phyloP scores from a whole-genome alignment of 73 alveolate species.

The Symbiodinium pilosum region DNA sequence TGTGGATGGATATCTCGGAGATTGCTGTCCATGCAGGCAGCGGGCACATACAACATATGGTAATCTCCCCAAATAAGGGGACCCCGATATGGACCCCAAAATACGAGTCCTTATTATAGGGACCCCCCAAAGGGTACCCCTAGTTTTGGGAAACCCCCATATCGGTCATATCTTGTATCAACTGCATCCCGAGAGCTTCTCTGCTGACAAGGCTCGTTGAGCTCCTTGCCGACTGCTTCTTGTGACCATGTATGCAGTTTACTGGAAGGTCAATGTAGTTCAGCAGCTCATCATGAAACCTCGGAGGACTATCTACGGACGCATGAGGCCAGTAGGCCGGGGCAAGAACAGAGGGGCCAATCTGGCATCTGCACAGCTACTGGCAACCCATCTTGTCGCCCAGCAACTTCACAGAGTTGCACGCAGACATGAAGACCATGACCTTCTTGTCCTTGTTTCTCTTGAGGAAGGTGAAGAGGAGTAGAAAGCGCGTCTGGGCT shows the following conservation, averaged over 20 bases:
- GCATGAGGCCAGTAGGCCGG: too few species aligned
- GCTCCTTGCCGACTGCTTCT: slow-evolving; percentile 97
- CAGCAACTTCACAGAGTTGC: slow-evolving; percentile 98
- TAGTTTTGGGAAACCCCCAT: too few species aligned
- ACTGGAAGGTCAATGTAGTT: slow-evolving; percentile 99
- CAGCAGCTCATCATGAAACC: slow-evolving; percentile 99
- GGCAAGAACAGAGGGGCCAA: neutral
- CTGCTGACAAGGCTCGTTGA: slow-evolving; percentile 39
- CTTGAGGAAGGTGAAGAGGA: slow-evolving; percentile 98
- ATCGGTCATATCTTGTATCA: too few species aligned
- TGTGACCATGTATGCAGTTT: slow-evolving; percentile 98
- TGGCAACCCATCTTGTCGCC: slow-evolving; percentile 10
- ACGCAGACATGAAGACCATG: slow-evolving; percentile 99
- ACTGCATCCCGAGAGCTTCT: neutral
- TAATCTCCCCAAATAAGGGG: too few species aligned
- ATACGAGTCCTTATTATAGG: too few species aligned
- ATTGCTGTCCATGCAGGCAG: too few species aligned
- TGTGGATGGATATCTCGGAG: too few species aligned
- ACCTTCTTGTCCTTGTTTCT: slow-evolving; percentile 98
- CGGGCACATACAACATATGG: too few species aligned
- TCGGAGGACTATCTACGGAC: slow-evolving; percentile 97
- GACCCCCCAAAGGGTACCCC: too few species aligned
- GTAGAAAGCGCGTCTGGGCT: slow-evolving; percentile 97
- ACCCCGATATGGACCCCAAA: too few species aligned
- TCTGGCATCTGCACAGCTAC: neutral